A percentile compares a stretch with the other conserved stretches of the same genome.
phyloP scores from a whole-genome alignment of 2,329 filamentous ascomycete species.

The Alternaria arborescens region DNA sequence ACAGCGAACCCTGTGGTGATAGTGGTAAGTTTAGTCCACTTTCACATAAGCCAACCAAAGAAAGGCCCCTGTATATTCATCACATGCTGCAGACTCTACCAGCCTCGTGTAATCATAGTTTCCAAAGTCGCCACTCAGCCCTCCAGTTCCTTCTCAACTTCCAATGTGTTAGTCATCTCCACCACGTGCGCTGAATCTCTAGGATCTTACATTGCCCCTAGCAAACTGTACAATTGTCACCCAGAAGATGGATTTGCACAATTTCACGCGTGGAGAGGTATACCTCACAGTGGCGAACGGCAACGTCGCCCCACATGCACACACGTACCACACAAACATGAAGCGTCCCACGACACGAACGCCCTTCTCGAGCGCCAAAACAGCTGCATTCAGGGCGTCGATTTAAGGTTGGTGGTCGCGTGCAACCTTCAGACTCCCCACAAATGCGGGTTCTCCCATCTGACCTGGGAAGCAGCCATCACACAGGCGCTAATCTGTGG shows the following conservation, averaged over 20 bases:
- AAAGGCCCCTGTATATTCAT: not conserved
- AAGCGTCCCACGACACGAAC: not conserved
- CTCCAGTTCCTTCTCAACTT: not conserved
- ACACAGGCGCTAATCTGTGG: not conserved
- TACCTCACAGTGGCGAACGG: not conserved
- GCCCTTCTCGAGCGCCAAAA: not conserved
- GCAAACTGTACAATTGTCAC: not conserved
- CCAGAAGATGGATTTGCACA: not conserved
- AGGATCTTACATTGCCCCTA: not conserved
- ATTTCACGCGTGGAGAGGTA: not conserved
- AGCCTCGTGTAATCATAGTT: not conserved
- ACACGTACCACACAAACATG: not conserved
- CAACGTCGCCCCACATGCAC: not conserved
- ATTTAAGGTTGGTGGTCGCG: conserved; percentile 1
- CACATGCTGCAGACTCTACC: not conserved
- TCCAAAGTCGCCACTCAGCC: not conserved
- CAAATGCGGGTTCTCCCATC: not conserved
- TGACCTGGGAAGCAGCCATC: not conserved
- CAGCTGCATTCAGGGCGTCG: not conserved
- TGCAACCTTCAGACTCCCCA: not conserved
- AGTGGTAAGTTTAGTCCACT: not conserved
- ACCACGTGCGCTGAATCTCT: not conserved
- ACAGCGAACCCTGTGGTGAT: not conserved
- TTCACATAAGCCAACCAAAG: not conserved
- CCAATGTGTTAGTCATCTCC: not conserved